Evolutionary conservation across 1,139 yeast species (phyloP).

Genomic region (Candida sanyaensis): DNA sequence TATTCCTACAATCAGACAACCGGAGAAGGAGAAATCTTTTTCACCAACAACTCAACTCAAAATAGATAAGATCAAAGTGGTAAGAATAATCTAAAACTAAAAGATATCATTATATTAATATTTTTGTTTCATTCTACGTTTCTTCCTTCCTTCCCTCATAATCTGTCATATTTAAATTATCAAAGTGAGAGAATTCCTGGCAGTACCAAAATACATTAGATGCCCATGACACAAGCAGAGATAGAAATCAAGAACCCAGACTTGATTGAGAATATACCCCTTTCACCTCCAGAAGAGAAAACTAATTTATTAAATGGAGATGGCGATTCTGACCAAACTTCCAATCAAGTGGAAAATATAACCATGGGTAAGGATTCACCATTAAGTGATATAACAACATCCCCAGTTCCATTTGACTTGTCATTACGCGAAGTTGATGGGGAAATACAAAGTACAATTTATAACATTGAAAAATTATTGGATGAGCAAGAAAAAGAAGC

Average conservation of each 20-base stretch:
- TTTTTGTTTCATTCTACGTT: background rate
- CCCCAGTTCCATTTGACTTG: constrained; percentile 39
- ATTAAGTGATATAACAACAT: constrained; percentile 41
- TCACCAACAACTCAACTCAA: background rate
- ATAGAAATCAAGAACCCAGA: constrained; percentile 5
- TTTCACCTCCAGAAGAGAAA: constrained; percentile 4
- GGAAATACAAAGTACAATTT: constrained; percentile 6
- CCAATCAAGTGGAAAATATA: constrained; percentile 7
- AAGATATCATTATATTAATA: background rate
- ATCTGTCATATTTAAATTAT: background rate
- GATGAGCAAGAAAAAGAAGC: constrained; percentile 4
- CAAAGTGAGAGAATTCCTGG: background rate
- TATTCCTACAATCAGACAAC: background rate
- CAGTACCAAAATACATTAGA: background rate
- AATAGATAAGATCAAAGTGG: background rate
- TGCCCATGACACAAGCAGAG: constrained; percentile 6
- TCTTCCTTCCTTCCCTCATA: background rate
- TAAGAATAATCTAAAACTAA: background rate
- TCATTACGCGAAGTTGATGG: constrained; percentile 11
- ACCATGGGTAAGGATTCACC: constrained; percentile 31
- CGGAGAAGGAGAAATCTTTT: background rate
- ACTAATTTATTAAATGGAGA: background rate
- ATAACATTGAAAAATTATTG: constrained; percentile 4
- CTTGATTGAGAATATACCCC: constrained; percentile 3
- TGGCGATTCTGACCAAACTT: constrained; percentile 6